A percentile compares a stretch with the other conserved stretches of the same genome.
Evolutionary conservation across 2,329 filamentous ascomycete genomes (phyloP).

Genomic region (Hypomyces perniciosus): DNA sequence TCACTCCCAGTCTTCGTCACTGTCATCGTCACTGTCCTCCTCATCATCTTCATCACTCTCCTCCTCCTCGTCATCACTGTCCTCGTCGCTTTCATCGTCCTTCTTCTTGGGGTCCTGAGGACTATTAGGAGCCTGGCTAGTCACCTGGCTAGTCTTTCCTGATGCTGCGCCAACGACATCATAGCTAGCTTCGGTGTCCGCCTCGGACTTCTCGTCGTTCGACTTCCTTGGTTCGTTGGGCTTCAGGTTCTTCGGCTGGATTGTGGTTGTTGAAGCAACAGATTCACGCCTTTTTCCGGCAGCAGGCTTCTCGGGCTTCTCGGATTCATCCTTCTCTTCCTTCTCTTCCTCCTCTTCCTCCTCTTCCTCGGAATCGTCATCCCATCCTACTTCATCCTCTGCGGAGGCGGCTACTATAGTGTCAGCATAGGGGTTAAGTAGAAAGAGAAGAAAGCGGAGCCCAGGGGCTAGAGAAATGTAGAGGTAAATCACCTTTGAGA

Average conservation of each 20-base stretch:
- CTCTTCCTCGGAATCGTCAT: conserved; percentile 62
- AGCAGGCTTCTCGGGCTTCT: conserved; percentile 14
- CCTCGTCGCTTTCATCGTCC: conserved; percentile 35
- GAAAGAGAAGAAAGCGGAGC: background rate
- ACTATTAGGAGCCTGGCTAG: conserved; percentile 76
- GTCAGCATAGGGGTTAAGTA: conserved; percentile 6
- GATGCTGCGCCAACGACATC: conserved; percentile 80
- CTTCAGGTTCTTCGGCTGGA: conserved; percentile 54
- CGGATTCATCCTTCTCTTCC: conserved; percentile 36
- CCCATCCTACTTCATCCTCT: conserved; percentile 66
- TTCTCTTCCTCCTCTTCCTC: conserved; percentile 22
- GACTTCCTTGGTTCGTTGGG: conserved; percentile 63
- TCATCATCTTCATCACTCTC: conserved; percentile 42
- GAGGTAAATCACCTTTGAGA: conserved; percentile 63
- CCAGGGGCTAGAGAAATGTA: background rate
- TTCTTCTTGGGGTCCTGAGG: conserved; percentile 51
- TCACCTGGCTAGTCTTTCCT: conserved; percentile 70
- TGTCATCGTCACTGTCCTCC: conserved; percentile 37
- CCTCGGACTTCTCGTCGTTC: conserved; percentile 82
- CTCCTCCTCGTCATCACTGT: conserved; percentile 28
- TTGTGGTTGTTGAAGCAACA: conserved; percentile 53
- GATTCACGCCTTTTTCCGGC: conserved; percentile 41
- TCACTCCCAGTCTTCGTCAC: conserved; percentile 72
- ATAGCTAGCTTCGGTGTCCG: conserved; percentile 93
- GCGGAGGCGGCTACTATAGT: conserved; percentile 53